A percentile compares a stretch with the other conserved stretches of the same genome.
Conservation (phyloP, 2,329 filamentous ascomycete genomes). For the Arthrobotrys sphaeroides region DNA sequence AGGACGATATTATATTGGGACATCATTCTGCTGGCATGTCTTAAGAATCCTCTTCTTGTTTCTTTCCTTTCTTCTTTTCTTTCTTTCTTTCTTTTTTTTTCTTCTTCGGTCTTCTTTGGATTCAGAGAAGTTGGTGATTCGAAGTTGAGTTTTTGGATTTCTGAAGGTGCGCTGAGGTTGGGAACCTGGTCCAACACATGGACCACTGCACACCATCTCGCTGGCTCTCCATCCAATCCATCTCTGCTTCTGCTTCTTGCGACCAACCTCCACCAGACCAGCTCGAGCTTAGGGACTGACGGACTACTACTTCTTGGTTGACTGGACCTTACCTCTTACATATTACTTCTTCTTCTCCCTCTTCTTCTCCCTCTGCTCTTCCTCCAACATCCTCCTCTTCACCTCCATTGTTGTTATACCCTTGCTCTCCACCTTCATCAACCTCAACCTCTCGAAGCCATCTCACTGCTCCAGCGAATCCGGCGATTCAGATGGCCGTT, state of each 20-base stretch:
- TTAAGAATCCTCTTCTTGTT: neutral
- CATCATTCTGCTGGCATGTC: neutral
- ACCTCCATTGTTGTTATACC: constrained; percentile 61
- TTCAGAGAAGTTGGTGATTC: neutral
- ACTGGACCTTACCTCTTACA: neutral
- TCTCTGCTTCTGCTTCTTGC: too few relatives aligned
- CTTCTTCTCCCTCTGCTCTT: neutral
- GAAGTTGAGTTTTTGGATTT: neutral
- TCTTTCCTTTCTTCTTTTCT: neutral
- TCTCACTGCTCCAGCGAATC: constrained; percentile 23
- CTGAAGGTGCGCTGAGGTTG: neutral
- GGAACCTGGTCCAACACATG: constrained; percentile 13
- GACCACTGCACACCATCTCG: constrained; percentile 14
- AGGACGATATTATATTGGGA: neutral
- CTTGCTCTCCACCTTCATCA: constrained; percentile 60
- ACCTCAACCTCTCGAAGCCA: constrained; percentile 28
- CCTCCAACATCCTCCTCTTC: too few relatives aligned
- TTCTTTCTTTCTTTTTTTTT: neutral
- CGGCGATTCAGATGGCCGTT: constrained; percentile 19
- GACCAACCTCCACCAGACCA: constrained; percentile 10
- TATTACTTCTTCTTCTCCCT: neutral
- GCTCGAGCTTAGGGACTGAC: neutral
- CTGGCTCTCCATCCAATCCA: too few relatives aligned
- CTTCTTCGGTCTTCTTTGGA: neutral
- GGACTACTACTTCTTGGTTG: neutral